Conservation (phyloP, 192 early-diverging fungal genomes). For the Entomortierella lignicola region DNA sequence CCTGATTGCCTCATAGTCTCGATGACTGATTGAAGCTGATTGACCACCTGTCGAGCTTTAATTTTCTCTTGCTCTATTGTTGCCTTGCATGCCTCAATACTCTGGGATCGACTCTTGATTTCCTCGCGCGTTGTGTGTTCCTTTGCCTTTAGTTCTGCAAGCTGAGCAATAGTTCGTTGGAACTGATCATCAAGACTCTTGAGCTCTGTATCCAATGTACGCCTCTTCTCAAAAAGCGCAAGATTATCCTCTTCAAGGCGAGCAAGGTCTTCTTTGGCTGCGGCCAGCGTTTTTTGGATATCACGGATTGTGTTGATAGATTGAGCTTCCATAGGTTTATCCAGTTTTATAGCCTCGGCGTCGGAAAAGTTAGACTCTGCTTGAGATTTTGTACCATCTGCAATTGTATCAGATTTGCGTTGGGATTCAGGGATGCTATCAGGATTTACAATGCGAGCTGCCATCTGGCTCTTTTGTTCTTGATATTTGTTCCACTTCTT, state of each 20-base stretch:
- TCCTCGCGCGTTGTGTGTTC: constrained; percentile 11
- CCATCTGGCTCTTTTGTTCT: constrained; percentile 18
- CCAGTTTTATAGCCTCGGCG: background rate
- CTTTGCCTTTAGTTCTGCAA: constrained; percentile 2
- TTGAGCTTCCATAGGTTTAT: constrained; percentile 30
- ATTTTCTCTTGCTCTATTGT: constrained; percentile 27
- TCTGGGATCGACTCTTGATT: constrained; percentile 7
- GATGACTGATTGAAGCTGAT: constrained; percentile 23
- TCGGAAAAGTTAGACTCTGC: background rate
- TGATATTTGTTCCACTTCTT: constrained; percentile 38
- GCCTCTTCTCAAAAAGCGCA: constrained; percentile 5
- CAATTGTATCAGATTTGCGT: background rate
- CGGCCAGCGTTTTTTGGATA: constrained; percentile 17
- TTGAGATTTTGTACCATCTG: too few species aligned
- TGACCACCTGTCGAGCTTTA: background rate
- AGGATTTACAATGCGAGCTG: background rate
- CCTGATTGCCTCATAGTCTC: constrained; percentile 6
- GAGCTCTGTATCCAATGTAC: constrained; percentile 10
- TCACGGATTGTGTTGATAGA: constrained; percentile 23
- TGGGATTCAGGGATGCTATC: background rate
- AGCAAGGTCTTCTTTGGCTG: constrained; percentile 12
- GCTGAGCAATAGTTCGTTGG: background rate
- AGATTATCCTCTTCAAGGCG: constrained; percentile 15
- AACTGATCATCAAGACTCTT: background rate
- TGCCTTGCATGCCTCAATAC: constrained; percentile 9